A percentile compares a stretch with the other conserved stretches of the same genome.
phyloP scores from a whole-genome alignment of 352 stramenopile species.

The Phytophthora lateralis region DNA sequence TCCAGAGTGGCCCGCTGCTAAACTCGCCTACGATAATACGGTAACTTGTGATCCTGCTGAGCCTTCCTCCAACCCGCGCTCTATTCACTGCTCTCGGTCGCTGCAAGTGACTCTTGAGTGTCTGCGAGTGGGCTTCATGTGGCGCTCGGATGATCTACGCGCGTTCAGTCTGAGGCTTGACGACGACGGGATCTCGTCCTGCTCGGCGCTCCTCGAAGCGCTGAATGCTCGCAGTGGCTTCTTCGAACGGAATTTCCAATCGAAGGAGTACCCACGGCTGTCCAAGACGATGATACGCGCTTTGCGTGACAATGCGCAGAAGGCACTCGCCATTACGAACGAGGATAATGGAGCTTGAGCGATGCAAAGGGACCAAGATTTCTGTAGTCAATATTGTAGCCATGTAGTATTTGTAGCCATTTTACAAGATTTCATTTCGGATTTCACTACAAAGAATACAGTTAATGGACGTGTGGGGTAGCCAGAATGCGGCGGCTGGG shows the following conservation, averaged over 20 bases:
- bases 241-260: conserved; percentile 63
- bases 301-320: conserved; percentile 22
- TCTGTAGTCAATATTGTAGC: no score
- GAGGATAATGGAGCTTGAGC: background rate
- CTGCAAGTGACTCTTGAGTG: conserved; percentile 35
- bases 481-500: conserved; percentile 15
- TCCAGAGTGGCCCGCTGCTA: conserved; percentile 47
- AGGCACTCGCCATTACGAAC: background rate
- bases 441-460: conserved; percentile 3
- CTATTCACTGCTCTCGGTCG: conserved; percentile 38
- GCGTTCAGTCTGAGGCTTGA: conserved; percentile 48
- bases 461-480: conserved; percentile 65
- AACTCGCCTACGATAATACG: conserved; percentile 12
- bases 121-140: conserved; percentile 55
- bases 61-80: background rate
- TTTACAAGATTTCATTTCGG: conserved; percentile 18
- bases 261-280: conserved; percentile 49
- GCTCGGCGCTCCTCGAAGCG: conserved; percentile 38
- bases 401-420: conserved; percentile 13
- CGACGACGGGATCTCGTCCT: conserved; percentile 43
- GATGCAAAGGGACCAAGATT: background rate
- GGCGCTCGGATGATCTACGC: conserved; percentile 37
- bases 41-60: conserved; percentile 27
- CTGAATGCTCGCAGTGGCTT: conserved; percentile 33
- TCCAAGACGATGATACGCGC: conserved; percentile 48